phyloP scores from a whole-genome alignment of 345 rosid genomes.

The Capsella bursapastoris region DNA sequence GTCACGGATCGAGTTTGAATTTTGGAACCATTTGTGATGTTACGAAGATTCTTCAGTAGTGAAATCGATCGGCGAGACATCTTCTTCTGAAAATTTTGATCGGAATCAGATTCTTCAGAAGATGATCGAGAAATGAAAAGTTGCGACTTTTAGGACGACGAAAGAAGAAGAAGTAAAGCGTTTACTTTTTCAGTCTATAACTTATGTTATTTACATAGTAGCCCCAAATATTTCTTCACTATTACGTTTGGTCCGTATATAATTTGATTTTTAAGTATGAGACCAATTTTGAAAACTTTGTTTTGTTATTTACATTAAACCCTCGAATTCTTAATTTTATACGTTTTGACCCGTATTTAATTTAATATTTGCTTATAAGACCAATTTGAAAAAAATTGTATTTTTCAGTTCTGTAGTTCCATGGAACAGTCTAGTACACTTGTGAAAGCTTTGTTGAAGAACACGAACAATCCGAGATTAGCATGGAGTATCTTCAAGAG shows the following conservation, averaged over 20 bases:
- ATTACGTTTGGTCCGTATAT: not conserved
- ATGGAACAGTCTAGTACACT: constrained; percentile 62
- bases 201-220: not conserved
- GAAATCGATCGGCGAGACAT: constrained; percentile 71
- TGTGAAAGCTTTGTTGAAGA: constrained; percentile 62
- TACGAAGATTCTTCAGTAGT: constrained; percentile 54
- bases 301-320: not conserved
- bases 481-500: constrained; percentile 94
- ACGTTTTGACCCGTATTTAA: not conserved
- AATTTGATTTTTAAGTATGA: not conserved
- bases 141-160: constrained; percentile 10
- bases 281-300: not conserved
- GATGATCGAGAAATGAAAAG: constrained; percentile 31
- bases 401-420: constrained; percentile 3
- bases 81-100: constrained; percentile 29
- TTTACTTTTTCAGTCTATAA: constrained; percentile 19
- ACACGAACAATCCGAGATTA: constrained; percentile 65
- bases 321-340: not conserved
- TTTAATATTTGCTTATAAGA: not conserved
- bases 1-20: constrained; percentile 74
- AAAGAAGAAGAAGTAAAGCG: constrained; percentile 23
- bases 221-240: not conserved
- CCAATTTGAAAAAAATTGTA: constrained; percentile 1
- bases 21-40: constrained; percentile 36
- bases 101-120: constrained; percentile 43